Base-by-base conservation (phyloP, 306 rosid genomes). In the Citrullus amarus region DNA sequence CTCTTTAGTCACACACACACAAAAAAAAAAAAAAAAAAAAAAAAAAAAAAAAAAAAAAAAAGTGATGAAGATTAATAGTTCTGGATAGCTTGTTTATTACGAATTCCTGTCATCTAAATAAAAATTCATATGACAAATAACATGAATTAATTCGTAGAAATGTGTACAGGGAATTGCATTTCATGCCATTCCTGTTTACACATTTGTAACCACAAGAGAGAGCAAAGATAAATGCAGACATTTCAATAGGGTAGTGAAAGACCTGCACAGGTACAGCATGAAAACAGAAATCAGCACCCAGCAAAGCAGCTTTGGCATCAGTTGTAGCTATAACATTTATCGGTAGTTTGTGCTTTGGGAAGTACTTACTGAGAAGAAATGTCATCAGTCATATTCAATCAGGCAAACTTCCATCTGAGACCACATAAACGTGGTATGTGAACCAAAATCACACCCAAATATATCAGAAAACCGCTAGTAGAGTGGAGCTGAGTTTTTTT, bases 191-290 rank as follows among this genome's bases (percentile, higher is more conserved):
- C 32, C 9, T 36, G 16, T 30, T 14, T 25, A 3, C 7, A 28
- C 8, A 14, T 72, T 72, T 22, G 30, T 72, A 71, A 50, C 3
- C 11, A 72, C 43, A 28, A 72, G 34, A 70, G 76, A 36, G 46
- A 13, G 6, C 18, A 71, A 46, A 70, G 14, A 48, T 25, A 0
- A 50, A 48, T 72, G 77, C 22, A 28, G 34, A 55, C 51, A 32
- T 57, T 34, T 78, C 53, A 53, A 36, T 22, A 63, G 61, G 41
- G 65, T 15, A 28, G 58, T 6, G n/a, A 80, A 79, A 75, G 70
- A 92, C 98, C 98, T 94, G 97, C 81, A 94, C 98, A 59, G 98
- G 97, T 63, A 94, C 95, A 8, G 97, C 97, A 85, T 94, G 97
- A 72, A 94, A 83, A 81, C 95, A 92, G 82, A 85, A 94, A 83